phyloP scores from a whole-genome alignment of 148 eudicot genomes.

The Amaranthus cruentus region DNA sequence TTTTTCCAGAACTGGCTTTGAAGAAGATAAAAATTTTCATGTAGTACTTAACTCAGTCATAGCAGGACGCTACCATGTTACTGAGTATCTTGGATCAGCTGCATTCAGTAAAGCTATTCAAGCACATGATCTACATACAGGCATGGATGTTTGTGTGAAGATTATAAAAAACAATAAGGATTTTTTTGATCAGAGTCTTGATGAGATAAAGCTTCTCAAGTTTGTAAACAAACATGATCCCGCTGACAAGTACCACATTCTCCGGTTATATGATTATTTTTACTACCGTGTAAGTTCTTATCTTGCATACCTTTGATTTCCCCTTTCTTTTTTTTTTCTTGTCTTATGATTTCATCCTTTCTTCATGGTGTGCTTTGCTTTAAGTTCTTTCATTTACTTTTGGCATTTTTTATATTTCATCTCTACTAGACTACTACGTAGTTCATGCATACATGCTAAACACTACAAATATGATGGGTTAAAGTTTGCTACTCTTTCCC shows the following conservation, averaged over 20 bases:
- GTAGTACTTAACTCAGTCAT: conserved; percentile 88
- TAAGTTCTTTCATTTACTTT: neutral
- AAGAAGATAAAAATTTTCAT: conserved; percentile 96
- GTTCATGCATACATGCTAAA: neutral
- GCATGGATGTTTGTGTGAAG: conserved; percentile 99
- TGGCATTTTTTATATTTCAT: neutral
- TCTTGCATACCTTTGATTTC: conserved; percentile 3
- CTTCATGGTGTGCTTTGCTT: neutral
- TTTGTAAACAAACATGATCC: conserved; percentile 94
- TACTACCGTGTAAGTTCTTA: conserved; percentile 81
- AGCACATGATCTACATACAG: conserved; percentile 96
- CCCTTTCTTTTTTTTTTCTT: neutral
- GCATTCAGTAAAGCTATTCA: conserved; percentile 99
- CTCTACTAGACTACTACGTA: neutral
- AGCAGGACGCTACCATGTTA: conserved; percentile 98
- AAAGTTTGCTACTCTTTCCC: neutral
- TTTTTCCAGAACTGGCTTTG: conserved; percentile 77
- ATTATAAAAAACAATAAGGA: conserved; percentile 97
- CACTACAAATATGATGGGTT: neutral
- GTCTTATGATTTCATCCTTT: neutral
- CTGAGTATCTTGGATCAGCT: conserved; percentile 99
- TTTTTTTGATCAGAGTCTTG: conserved; percentile 99
- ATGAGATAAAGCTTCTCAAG: conserved; percentile 98
- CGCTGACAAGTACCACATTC: conserved; percentile 85
- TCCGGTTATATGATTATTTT: conserved; percentile 92